Evolutionary conservation across 1,284 basidiomycete species (phyloP).

Genomic region (Amylostereum chailletii): DNA sequence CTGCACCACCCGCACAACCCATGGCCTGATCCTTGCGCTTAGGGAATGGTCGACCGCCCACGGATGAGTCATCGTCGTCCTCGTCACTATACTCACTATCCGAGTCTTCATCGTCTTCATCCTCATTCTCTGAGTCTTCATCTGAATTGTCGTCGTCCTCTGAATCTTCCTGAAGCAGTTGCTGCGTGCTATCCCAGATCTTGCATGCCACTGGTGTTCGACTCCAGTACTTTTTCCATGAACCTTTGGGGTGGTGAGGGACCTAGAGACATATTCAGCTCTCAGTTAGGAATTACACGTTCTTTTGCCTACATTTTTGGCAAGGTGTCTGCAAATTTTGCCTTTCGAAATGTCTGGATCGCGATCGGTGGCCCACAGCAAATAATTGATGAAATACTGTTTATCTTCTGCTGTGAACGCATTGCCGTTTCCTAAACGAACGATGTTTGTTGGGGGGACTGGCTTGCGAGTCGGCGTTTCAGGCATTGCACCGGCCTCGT

Average conservation of each 20-base stretch:
- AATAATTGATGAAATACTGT: slow-evolving; percentile 54
- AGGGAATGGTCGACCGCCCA: no score
- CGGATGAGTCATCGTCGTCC: slow-evolving; percentile 25
- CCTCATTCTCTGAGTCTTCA: slow-evolving; percentile 20
- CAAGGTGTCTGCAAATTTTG: slow-evolving; percentile 44
- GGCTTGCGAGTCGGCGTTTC: slow-evolving; percentile 59
- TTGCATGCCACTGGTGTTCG: slow-evolving; percentile 55
- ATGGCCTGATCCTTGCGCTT: slow-evolving; percentile 25
- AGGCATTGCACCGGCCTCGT: slow-evolving; percentile 26
- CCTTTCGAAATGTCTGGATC: slow-evolving; percentile 41
- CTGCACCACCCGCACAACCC: slow-evolving; percentile 38
- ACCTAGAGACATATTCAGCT: slow-evolving; percentile 28
- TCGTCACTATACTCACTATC: slow-evolving; percentile 24
- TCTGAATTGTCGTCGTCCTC: slow-evolving; percentile 14
- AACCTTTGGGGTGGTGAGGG: slow-evolving; percentile 47
- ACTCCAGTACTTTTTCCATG: slow-evolving; percentile 57
- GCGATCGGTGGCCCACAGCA: slow-evolving; percentile 46
- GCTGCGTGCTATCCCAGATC: slow-evolving; percentile 40
- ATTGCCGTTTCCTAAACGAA: slow-evolving; percentile 35
- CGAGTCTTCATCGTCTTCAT: slow-evolving; percentile 21
- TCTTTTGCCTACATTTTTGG: slow-evolving; percentile 36
- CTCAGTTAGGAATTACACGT: not conserved
- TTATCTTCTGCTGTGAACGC: slow-evolving; percentile 58
- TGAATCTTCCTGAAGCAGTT: slow-evolving; percentile 19
- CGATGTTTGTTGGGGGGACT: slow-evolving; percentile 44